These are phyloP conservation scores for Auricularia auricula-judae DNA, from an alignment of 768 basidiomycete genomes.

Conservation along the genomic window DNA sequence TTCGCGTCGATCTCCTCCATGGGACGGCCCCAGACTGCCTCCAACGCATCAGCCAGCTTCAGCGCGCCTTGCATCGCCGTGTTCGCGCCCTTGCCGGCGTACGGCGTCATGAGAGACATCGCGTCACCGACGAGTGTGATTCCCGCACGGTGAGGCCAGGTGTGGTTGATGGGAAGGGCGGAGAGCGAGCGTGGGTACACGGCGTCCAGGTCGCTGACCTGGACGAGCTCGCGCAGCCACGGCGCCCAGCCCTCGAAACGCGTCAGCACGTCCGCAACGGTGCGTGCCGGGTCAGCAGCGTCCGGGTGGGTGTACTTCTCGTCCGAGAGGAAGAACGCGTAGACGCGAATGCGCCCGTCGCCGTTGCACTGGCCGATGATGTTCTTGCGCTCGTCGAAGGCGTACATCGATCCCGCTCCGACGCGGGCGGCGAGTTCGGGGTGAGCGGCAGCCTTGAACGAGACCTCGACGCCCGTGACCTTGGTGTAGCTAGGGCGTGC, in stretches of 20 bases:
- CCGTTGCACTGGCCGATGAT: conserved; percentile 25
- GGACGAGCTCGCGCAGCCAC: background rate
- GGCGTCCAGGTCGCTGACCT: conserved; percentile 10
- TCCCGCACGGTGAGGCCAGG: conserved; percentile 5
- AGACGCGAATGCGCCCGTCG: conserved; percentile 16
- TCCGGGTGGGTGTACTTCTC: background rate
- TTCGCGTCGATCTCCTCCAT: no score
- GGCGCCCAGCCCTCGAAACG: conserved; percentile 11
- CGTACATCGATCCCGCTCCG: conserved; percentile 19
- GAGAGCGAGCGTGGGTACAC: conserved; percentile 10
- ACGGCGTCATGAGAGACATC: conserved; percentile 26
- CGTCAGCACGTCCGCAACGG: conserved; percentile 3
- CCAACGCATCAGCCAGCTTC: conserved; percentile 5
- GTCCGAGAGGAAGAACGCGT: conserved; percentile 5
- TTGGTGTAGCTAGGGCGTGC: conserved; percentile 24
- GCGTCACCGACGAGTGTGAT: conserved; percentile 23
- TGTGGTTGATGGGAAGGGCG: conserved; percentile 7
- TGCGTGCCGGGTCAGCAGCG: background rate
- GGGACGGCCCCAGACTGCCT: no score
- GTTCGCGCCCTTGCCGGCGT: conserved; percentile 27
- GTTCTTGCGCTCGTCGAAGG: conserved; percentile 14
- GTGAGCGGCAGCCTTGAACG: conserved; percentile 9
- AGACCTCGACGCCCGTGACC: conserved; percentile 13
- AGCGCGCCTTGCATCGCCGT: conserved; percentile 21
- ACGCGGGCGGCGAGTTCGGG: conserved; percentile 17